A percentile compares a stretch with the other conserved stretches of the same genome.
Evolutionary conservation across 1,284 basidiomycete species (phyloP).

Genomic region (Trichosporon ovoides): DNA sequence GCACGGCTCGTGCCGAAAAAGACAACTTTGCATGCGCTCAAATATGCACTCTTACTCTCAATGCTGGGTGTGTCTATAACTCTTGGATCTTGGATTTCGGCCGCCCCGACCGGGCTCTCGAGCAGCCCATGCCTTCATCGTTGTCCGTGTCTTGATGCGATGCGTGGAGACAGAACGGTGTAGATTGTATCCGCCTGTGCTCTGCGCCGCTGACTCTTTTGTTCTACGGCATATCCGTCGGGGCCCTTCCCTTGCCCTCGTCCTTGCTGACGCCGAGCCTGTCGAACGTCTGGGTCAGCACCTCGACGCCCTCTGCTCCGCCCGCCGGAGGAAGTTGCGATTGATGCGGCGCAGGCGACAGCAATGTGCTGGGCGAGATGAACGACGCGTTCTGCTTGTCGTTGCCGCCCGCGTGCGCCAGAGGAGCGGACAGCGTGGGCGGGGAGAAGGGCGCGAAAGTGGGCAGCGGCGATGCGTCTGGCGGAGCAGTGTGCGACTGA

Average conservation of each 20-base stretch:
- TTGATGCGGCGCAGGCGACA: conserved; percentile 29
- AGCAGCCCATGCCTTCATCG: background rate
- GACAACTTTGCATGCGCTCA: conserved; percentile 6
- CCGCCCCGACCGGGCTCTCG: background rate
- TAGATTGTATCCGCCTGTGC: background rate
- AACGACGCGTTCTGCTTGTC: conserved; percentile 17
- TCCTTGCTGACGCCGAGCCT: conserved; percentile 10
- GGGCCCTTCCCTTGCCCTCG: background rate
- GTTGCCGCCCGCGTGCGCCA: conserved; percentile 15
- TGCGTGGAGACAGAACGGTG: background rate
- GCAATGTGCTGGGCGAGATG: conserved; percentile 39
- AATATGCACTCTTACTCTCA: conserved; percentile 3
- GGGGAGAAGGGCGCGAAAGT: conserved; percentile 42
- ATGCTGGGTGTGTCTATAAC: conserved; percentile 4
- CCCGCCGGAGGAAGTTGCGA: conserved; percentile 1
- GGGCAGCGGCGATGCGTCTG: background rate
- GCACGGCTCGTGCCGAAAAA: background rate
- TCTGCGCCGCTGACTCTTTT: background rate
- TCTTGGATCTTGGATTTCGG: background rate
- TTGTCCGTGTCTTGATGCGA: background rate
- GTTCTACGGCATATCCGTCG: background rate
- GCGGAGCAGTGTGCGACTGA: conserved; percentile 10
- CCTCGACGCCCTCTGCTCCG: conserved; percentile 7
- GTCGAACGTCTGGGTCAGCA: conserved; percentile 9
- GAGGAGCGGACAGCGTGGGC: conserved; percentile 19